Evolutionary conservation across 331 rosid species (phyloP).

Genomic region (Quercus lobata): DNA sequence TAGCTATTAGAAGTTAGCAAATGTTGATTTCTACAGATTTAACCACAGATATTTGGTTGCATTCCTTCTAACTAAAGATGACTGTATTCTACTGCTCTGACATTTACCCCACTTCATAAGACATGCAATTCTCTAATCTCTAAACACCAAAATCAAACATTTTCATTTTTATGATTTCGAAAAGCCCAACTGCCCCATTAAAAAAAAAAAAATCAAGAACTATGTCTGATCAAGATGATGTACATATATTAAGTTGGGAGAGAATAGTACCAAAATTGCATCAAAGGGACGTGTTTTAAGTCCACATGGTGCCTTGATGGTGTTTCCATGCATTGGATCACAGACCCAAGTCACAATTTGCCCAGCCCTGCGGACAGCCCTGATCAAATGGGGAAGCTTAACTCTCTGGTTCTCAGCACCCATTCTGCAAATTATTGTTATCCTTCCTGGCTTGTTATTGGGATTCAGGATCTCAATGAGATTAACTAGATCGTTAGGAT

Average conservation of each 20-base stretch:
- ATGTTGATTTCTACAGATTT: background rate
- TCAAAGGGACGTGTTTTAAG: conserved; percentile 74
- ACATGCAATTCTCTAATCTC: background rate
- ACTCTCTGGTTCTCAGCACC: conserved; percentile 78
- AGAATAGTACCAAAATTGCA: conserved; percentile 50
- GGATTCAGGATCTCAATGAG: conserved; percentile 65
- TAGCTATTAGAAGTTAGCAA: background rate
- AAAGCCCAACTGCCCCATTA: background rate
- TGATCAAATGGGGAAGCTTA: conserved; percentile 66
- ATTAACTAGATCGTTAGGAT: conserved; percentile 60
- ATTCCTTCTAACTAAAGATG: background rate
- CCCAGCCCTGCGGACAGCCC: conserved; percentile 69
- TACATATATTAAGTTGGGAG: background rate
- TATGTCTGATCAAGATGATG: background rate
- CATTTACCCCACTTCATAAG: background rate
- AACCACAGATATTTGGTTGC: background rate
- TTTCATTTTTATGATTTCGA: background rate
- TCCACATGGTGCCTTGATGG: conserved; percentile 71
- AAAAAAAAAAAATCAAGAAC: background rate
- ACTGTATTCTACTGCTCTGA: background rate
- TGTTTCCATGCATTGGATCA: conserved; percentile 80
- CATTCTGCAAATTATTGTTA: conserved; percentile 62
- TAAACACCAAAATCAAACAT: background rate
- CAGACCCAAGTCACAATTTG: conserved; percentile 75
- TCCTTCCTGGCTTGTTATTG: conserved; percentile 62